Base-by-base conservation (phyloP, 495 filamentous ascomycete species). In the Podospora pseudoanserina region DNA sequence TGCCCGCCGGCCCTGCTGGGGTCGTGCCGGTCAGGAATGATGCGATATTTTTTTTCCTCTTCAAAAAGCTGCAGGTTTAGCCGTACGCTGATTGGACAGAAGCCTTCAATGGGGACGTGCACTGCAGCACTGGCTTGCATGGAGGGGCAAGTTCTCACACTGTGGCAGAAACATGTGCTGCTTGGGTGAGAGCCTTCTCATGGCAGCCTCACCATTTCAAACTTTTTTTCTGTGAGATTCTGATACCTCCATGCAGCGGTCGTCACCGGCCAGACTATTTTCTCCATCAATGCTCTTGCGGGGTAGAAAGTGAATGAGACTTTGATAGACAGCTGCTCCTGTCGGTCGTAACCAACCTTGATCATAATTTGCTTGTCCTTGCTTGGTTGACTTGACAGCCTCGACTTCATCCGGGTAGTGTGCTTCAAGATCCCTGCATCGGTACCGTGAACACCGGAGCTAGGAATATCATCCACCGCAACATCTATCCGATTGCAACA, bases 21-120 rank as follows among this genome's bases (percentile, higher is more conserved):
- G 16, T 11, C 23, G 49, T 65, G 60, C 54, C 61, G 49, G 65
- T 63, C 68, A 66, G 49, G 71, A 72, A 63, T 66, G 68, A 65
- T 70, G 72, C 70, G 72, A 74, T 62, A 76, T 72, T 74, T 74
- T 68, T 74, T 73, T 71, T 68, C 60, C 32, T 26, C 23, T 19
- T 19, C 18, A n/a, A 59, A 60, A 30, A 34, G 39, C 34, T 63
- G 59, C 68, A 64, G 62, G 26, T 18, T 60, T 58, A 28, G 64
- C 27, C 19, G n/a, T 13, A 28, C 5, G 53, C 27, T 63, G 16
- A 76, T 74, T 76, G 72, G 74, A 9, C 59, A 49, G 16, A 63
- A 62, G 64, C 39, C 55, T 32, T 70, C 68, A 67, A 68, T 68
- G 68, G 71, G 57, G 44, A 61, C 49, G 49, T 66, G 67, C 68